Evolutionary conservation across 2,329 filamentous ascomycete species (phyloP).

Genomic region (Cercospora sp.): DNA sequence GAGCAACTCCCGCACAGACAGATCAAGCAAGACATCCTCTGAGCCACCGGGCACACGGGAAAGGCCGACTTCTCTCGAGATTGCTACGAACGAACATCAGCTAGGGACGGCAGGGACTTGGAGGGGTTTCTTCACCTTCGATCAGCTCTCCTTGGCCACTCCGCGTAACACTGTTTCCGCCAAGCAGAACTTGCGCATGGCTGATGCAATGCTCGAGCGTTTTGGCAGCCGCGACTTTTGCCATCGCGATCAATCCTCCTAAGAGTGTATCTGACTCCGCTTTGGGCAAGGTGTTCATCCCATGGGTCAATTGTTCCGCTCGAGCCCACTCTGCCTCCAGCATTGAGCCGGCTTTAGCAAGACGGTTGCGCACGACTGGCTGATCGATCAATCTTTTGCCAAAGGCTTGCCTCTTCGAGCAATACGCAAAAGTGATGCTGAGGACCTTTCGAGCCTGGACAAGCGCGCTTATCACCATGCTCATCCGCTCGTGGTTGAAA

Average conservation of each 20-base stretch:
- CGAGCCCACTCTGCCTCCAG: background rate
- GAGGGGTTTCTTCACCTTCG: background rate
- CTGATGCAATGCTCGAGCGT: background rate
- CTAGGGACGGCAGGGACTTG: background rate
- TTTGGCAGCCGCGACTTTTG: background rate
- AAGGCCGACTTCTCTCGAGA: background rate
- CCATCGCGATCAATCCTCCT: background rate
- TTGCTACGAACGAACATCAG: background rate
- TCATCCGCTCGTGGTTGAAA: slow-evolving; percentile 3
- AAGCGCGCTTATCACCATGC: background rate
- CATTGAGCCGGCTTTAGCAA: background rate
- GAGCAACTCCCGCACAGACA: background rate
- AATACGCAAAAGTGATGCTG: background rate
- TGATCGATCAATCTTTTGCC: background rate
- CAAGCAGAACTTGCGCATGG: background rate
- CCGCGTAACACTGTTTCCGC: background rate
- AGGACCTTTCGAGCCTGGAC: background rate
- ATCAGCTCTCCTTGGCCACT: background rate
- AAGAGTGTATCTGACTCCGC: background rate
- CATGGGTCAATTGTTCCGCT: background rate
- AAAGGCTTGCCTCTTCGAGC: background rate
- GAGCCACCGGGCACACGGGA: background rate
- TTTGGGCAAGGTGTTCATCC: background rate
- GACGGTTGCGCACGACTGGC: background rate
- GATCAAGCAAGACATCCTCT: background rate